These are phyloP conservation scores for Parietaria judaica DNA, from an alignment of 306 rosid species.

Conservation along the genomic window DNA sequence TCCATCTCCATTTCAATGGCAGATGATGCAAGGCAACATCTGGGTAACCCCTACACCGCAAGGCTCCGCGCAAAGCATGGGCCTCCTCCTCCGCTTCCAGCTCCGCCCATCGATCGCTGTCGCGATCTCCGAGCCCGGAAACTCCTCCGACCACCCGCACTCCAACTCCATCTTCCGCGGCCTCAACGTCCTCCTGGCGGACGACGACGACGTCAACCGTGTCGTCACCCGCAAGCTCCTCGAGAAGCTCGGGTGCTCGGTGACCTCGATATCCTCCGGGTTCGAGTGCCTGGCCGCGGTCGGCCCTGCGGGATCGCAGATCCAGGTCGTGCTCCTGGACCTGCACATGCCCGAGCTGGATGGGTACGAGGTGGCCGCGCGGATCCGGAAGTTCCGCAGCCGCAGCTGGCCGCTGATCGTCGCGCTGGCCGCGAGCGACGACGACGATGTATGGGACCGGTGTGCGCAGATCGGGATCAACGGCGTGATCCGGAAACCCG, in stretches of 20 bases:
- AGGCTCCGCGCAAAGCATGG: slow-evolving; percentile 83
- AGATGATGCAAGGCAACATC: slow-evolving; percentile 98
- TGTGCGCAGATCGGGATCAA: slow-evolving; percentile 76
- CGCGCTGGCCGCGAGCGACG: slow-evolving; percentile 58
- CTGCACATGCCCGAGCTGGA: slow-evolving; percentile 84
- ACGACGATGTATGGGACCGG: slow-evolving; percentile 76
- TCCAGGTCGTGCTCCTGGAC: slow-evolving; percentile 69
- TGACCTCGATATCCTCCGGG: slow-evolving; percentile 71
- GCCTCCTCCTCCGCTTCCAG: slow-evolving; percentile 80
- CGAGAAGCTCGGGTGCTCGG: slow-evolving; percentile 81
- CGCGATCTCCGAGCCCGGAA: slow-evolving; percentile 77
- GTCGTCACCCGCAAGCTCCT: slow-evolving; percentile 78
- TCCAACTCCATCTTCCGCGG: slow-evolving; percentile 70
- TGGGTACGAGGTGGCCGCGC: slow-evolving; percentile 69
- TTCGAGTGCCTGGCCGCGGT: slow-evolving; percentile 69
- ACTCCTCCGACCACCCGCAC: slow-evolving; percentile 43
- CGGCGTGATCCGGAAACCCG: slow-evolving; percentile 77
- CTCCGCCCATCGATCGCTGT: slow-evolving; percentile 57
- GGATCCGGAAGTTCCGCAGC: slow-evolving; percentile 71
- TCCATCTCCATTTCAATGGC: slow-evolving; percentile 11
- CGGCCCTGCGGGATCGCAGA: slow-evolving; percentile 52
- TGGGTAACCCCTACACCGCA: slow-evolving; percentile 61
- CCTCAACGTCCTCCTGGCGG: slow-evolving; percentile 70
- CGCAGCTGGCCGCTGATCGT: slow-evolving; percentile 75
- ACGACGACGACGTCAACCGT: slow-evolving; percentile 83